Conservation (phyloP, 2,329 filamentous ascomycete species). For the Amylocarpus encephaloides region DNA sequence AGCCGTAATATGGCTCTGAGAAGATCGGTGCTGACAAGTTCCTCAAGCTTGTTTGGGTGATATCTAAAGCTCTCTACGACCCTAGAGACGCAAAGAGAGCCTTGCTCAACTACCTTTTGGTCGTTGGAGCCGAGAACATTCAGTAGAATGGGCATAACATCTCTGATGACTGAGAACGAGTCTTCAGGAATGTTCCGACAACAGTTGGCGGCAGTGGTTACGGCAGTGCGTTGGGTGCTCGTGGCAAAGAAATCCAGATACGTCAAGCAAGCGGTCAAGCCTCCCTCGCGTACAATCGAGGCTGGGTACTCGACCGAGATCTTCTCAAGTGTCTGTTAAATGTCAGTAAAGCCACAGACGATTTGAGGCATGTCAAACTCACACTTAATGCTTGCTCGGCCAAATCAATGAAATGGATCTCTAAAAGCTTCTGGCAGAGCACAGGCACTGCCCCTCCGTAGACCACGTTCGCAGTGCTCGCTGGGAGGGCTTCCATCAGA, state of each 20-base stretch:
- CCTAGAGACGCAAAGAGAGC: constrained; percentile 87
- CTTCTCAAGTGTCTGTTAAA: constrained; percentile 73
- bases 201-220: constrained; percentile 96
- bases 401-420: constrained; percentile 95
- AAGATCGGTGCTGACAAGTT: constrained; percentile 82
- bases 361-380: constrained; percentile 29
- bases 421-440: constrained; percentile 86
- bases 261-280: constrained; percentile 88
- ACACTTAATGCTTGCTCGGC: constrained; percentile 91
- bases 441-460: constrained; percentile 96
- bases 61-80: constrained; percentile 97
- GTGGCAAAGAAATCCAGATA: constrained; percentile 98
- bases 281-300: constrained; percentile 92
- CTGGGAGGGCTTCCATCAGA: constrained; percentile 91
- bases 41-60: constrained; percentile 79
- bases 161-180: constrained; percentile 82
- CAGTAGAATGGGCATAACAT: constrained; percentile 93
- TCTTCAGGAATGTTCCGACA: constrained; percentile 95
- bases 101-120: constrained; percentile 94
- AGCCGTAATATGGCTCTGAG: constrained; percentile 80
- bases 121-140: constrained; percentile 89
- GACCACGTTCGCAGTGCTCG: constrained; percentile 89
- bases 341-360: constrained; percentile 7
- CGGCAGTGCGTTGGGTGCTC: constrained; percentile 90
- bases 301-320: constrained; percentile 94